These are phyloP conservation scores for Phytophthora melonis DNA, from an alignment of 352 stramenopile genomes.

Conservation along the genomic window DNA sequence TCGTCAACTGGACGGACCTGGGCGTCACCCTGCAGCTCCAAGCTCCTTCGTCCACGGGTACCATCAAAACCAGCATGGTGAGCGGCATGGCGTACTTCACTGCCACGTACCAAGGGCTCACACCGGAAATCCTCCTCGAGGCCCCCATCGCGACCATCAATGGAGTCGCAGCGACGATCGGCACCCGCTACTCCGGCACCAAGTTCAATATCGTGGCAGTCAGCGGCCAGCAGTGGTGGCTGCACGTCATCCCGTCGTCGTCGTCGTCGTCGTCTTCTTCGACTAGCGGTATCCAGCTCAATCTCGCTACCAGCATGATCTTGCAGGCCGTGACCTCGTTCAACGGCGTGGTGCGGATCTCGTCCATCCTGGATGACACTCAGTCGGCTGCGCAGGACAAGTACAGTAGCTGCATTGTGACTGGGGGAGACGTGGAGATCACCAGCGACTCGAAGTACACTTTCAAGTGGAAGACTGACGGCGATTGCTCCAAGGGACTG, in stretches of 20 bases:
- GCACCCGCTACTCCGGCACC: constrained; percentile 40
- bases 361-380: constrained; percentile 42
- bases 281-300: constrained; percentile 40
- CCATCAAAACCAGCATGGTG: constrained; percentile 60
- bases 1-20: constrained; percentile 73
- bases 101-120: constrained; percentile 54
- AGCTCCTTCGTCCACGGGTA: constrained; percentile 28
- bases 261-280: constrained; percentile 22
- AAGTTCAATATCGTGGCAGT: constrained; percentile 66
- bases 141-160: constrained; percentile 70
- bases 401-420: constrained; percentile 76
- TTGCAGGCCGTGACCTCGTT: constrained; percentile 46
- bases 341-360: constrained; percentile 57
- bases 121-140: constrained; percentile 59
- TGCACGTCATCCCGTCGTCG: constrained; percentile 53
- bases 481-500: constrained; percentile 62
- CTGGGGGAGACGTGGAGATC: constrained; percentile 53
- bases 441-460: constrained; percentile 56
- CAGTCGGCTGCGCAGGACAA: constrained; percentile 65
- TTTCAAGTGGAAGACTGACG: constrained; percentile 69
- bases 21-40: constrained; percentile 66
- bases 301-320: constrained; percentile 56
- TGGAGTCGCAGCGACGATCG: constrained; percentile 32
- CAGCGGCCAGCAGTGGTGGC: constrained; percentile 64
- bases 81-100: constrained; percentile 83